These are phyloP conservation scores for Colletotrichum incanum DNA, from an alignment of 2,329 filamentous ascomycete genomes.

Conservation along the genomic window DNA sequence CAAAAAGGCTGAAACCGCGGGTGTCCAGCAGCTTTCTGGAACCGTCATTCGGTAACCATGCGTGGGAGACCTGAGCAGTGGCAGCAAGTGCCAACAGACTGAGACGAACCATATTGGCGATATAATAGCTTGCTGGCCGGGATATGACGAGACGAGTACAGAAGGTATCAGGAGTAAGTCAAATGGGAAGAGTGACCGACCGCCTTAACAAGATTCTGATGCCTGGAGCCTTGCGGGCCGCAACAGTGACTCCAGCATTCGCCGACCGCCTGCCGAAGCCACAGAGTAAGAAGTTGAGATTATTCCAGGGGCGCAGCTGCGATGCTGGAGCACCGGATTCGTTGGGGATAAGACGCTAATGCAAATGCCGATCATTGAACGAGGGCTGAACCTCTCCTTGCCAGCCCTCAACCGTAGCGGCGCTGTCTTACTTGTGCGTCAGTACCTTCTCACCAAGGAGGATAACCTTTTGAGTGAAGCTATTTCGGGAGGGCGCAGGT, in stretches of 20 bases:
- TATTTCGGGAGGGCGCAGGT: slow-evolving; percentile 23
- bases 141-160: slow-evolving; percentile 1
- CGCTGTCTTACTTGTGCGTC: not conserved
- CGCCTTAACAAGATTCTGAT: slow-evolving; percentile 32
- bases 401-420: not conserved
- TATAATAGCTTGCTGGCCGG: not conserved
- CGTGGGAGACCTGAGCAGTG: slow-evolving; percentile 13
- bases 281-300: slow-evolving; percentile 26
- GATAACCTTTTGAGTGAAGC: slow-evolving; percentile 3
- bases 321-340: slow-evolving; percentile 19
- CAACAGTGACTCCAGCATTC: slow-evolving; percentile 1
- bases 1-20: slow-evolving; percentile 40
- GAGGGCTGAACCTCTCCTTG: not conserved
- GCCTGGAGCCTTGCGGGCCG: not conserved
- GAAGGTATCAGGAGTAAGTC: not conserved
- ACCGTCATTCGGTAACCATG: slow-evolving; percentile 34
- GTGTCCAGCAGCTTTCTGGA: slow-evolving; percentile 36
- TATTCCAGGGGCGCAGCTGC: slow-evolving; percentile 19
- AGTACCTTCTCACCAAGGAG: not conserved
- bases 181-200: not conserved
- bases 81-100: slow-evolving; percentile 30
- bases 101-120: slow-evolving; percentile 36
- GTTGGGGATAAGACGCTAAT: slow-evolving; percentile 27
- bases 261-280: slow-evolving; percentile 1
- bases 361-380: slow-evolving; percentile 16